These are phyloP conservation scores for Steccherinum ochraceum DNA, from an alignment of 768 basidiomycete species.

Conservation along the genomic window DNA sequence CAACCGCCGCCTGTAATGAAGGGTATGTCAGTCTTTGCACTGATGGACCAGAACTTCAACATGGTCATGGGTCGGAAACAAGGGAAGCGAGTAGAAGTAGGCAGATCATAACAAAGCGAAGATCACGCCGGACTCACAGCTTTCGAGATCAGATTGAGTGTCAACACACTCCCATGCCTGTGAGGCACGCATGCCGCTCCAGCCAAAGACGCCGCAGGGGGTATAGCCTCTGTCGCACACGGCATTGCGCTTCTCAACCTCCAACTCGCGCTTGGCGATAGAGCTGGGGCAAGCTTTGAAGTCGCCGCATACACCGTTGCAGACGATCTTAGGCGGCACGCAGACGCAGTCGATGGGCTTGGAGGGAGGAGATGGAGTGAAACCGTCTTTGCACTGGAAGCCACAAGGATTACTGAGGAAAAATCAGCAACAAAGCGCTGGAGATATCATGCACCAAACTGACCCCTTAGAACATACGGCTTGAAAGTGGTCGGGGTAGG, in stretches of 20 bases:
- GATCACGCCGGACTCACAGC: conserved; percentile 42
- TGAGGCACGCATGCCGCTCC: conserved; percentile 14
- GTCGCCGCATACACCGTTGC: conserved; percentile 41
- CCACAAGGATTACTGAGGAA: conserved; percentile 30
- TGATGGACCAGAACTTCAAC: background rate
- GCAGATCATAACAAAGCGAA: background rate
- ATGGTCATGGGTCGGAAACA: background rate
- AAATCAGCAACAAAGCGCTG: too few species aligned
- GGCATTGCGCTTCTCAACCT: conserved; percentile 12
- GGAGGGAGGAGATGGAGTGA: conserved; percentile 19
- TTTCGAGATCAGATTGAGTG: conserved; percentile 39
- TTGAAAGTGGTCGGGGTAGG: conserved; percentile 34
- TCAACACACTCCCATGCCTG: conserved; percentile 42
- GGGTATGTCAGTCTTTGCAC: background rate
- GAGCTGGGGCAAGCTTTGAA: conserved; percentile 17
- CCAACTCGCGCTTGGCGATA: conserved; percentile 23
- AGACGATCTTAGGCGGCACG: conserved; percentile 30
- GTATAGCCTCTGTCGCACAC: conserved; percentile 30
- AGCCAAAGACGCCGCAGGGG: conserved; percentile 37
- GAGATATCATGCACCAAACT: too few species aligned
- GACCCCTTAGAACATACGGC: conserved; percentile 28
- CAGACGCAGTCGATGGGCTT: conserved; percentile 39
- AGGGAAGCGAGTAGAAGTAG: background rate
- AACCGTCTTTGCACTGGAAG: conserved; percentile 40
- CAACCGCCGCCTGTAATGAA: conserved; percentile 40